Evolutionary conservation across 75 land plant genomes (phyloP), one percentile per base, ranked within the genome.

Genomic region (Pinus taeda): DNA sequence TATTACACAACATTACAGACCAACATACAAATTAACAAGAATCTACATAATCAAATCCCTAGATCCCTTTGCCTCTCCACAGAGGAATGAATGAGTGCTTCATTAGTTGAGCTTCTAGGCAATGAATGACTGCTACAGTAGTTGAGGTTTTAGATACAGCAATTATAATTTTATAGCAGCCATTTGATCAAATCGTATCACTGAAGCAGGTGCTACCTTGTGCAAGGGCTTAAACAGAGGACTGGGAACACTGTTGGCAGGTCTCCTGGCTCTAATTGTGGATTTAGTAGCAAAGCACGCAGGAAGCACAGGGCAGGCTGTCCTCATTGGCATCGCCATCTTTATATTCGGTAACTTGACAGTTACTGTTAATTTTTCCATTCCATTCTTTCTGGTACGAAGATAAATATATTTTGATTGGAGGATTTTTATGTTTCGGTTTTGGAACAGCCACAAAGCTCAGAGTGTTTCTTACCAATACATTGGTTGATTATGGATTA

Each of bases 221-320:
- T 86, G 85, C 83, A 92, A 89, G 56, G 93, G 93, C 2, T 64
- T 92, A 39, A 92, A 92, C 72, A 85, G 93, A 81, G 93, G 93
- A 69, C 30, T 92, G 2, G 93, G 91, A 61, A 92, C 93, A n/a
- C 17, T 89, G 1, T 73, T 81, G 13, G 93, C 91, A 0, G 91
- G 85, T 45, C 81, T 78, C n/a, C 74, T 89, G 33, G 93, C 86
- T 9, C 83, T 89, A 29, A 45, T 85, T 26, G 75, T 89, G 0
- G 84, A 87, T 74, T 85, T 60, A 36, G 37, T 92, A 11, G 82
- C 92, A 12, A 65, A 77, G 14, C 30, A 74, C 42, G 70, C 84
- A 6, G 90, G 83, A 0, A 58, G 20, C 6, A 72, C 74, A 22
- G n/a, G n/a, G n/a, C n/a, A n/a, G 76, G 89, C 89, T 3, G 15